Evolutionary conservation across 106 monocot species (phyloP), one percentile per base, ranked within the genome.

Genomic region (Platanthera guangdongensis): DNA sequence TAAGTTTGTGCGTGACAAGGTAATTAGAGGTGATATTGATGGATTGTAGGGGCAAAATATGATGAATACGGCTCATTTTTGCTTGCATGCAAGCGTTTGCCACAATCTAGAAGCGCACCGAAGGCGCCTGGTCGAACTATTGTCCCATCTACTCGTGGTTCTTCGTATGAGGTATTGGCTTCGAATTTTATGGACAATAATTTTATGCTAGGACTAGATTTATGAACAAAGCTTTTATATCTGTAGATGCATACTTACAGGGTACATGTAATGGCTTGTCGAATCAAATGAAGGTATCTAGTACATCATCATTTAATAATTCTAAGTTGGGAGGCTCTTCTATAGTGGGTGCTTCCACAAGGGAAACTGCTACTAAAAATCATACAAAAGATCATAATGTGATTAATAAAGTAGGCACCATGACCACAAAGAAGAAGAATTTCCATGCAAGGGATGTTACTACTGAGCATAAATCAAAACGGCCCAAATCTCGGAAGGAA

Each of bases 41-140:
- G n/a, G 59, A 60, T 60, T 60, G n/a, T 3, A 60, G 59, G 59
- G 59, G 59, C 59, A 60, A 60, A 60, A 19, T 60, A 19, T 60
- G 59, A n/a, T 60, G 59, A 6, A 11, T 60, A 60, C 21, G 59
- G 59, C 21, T 60, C 59, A 60, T 60, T 60, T 21, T 60, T 60
- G 21, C n/a, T n/a, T 60, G 21, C 59, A 19, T 60, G 18, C 59
- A 60, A 60, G 59, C 59, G 18, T 60, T 60, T 60, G 21, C 9
- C 18, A 7, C 59, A 60, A 8, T 8, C 6, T 60, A 9, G n/a
- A 60, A 21, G 21, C 59, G 19, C 59, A 8, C 59, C 59, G 21
- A 60, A 60, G 59, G 59, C n/a, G 0, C 18, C 59, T 21, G 6
- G 59, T 60, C 8, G 21, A n/a, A 60, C 59, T 60, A 21, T 60